These are phyloP conservation scores for Yarrowia yakushimensis DNA, from an alignment of 805 yeast species.

Conservation along the genomic window DNA sequence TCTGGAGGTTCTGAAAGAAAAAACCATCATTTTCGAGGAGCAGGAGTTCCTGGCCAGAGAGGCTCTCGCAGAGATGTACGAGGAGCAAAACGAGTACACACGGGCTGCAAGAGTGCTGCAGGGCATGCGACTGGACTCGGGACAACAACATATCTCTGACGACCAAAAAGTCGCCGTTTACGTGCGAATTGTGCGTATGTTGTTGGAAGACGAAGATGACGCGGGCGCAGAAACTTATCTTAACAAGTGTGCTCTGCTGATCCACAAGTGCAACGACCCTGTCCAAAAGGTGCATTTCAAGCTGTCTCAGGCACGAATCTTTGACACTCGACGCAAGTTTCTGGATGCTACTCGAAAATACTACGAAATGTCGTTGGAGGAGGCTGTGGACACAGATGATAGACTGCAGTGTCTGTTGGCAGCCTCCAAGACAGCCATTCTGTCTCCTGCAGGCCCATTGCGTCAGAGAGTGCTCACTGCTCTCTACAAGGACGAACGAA, in stretches of 20 bases:
- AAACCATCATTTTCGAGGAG: slow-evolving; percentile 28
- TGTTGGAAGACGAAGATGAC: slow-evolving; percentile 34
- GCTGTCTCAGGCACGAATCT: slow-evolving; percentile 36
- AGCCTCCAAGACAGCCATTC: slow-evolving; percentile 35
- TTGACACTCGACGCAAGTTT: slow-evolving; percentile 34
- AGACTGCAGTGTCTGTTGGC: slow-evolving; percentile 32
- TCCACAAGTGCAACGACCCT: slow-evolving; percentile 28
- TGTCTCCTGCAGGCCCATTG: slow-evolving; percentile 38
- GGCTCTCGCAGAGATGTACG: slow-evolving; percentile 33
- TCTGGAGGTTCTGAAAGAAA: not conserved
- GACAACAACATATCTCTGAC: slow-evolving; percentile 30
- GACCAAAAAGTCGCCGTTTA: slow-evolving; percentile 30
- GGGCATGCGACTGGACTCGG: slow-evolving; percentile 29
- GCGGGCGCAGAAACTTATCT: slow-evolving; percentile 34
- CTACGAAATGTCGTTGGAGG: slow-evolving; percentile 33
- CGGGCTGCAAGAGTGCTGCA: slow-evolving; percentile 34
- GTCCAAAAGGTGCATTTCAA: slow-evolving; percentile 32
- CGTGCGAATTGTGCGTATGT: slow-evolving; percentile 33
- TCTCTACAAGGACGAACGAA: slow-evolving; percentile 35
- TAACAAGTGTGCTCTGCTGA: slow-evolving; percentile 32
- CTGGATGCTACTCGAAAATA: slow-evolving; percentile 36
- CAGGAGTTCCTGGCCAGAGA: slow-evolving; percentile 32
- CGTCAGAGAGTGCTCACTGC: slow-evolving; percentile 33
- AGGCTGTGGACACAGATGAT: slow-evolving; percentile 33
- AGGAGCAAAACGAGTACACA: slow-evolving; percentile 26